Conservation (phyloP, 371 early-diverging fungal species). For the Apophysomyces trapeziformis region DNA sequence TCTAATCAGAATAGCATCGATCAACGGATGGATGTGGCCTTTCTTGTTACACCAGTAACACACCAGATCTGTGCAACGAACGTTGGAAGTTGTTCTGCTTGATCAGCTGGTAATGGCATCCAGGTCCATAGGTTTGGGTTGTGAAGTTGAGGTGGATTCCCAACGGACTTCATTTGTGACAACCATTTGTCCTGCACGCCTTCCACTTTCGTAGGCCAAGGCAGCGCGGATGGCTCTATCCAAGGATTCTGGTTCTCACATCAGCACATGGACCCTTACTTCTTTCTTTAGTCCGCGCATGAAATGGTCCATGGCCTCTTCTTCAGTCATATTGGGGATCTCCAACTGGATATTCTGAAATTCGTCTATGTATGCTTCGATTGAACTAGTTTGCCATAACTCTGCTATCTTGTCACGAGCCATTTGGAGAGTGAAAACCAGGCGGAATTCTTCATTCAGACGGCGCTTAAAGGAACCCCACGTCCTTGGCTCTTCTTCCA, state of each 20-base stretch:
- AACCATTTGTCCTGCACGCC: neutral
- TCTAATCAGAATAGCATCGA: too few species aligned
- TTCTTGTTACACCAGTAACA: neutral
- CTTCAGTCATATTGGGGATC: slow-evolving; percentile 9
- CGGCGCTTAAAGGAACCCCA: neutral
- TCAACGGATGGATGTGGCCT: neutral
- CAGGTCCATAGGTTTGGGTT: slow-evolving; percentile 4
- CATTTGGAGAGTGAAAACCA: slow-evolving; percentile 5
- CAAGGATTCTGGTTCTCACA: neutral
- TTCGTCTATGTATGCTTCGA: neutral
- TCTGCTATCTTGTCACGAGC: slow-evolving; percentile 9
- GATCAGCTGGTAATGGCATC: neutral
- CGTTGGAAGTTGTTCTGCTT: neutral
- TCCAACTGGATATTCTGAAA: neutral
- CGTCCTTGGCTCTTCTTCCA: neutral
- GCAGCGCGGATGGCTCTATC: neutral
- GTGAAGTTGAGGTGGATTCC: neutral
- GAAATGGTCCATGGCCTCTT: slow-evolving; percentile 20
- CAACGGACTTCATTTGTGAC: neutral
- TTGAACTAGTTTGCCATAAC: neutral
- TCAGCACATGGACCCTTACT: neutral
- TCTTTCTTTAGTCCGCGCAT: neutral
- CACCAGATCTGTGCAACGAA: neutral
- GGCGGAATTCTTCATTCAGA: neutral
- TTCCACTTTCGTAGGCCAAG: slow-evolving; percentile 6